These are phyloP conservation scores for Eimeria acervulina DNA, from an alignment of 169 alveolate genomes.

Conservation along the genomic window DNA sequence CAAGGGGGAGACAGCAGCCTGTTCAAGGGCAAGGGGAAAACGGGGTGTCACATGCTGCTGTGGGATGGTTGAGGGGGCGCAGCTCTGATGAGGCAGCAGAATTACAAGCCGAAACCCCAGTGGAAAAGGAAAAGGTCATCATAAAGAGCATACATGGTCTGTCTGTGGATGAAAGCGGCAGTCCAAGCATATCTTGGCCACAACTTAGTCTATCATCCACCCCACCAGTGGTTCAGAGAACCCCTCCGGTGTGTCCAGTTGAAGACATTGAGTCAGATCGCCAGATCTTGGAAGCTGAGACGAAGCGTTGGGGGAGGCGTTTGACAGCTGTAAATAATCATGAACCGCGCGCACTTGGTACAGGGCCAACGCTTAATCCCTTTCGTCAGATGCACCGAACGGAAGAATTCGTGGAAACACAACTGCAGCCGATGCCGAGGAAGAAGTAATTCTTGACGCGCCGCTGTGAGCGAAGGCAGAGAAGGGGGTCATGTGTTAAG, in stretches of 20 bases:
- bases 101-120: not conserved
- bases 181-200: not conserved
- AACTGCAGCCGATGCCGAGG: not conserved
- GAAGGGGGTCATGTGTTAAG: not conserved
- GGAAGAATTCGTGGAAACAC: constrained; percentile 4
- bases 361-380: constrained; percentile 39
- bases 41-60: constrained; percentile 10
- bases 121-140: not conserved
- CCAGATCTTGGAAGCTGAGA: constrained; percentile 8
- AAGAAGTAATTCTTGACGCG: not conserved
- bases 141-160: not conserved
- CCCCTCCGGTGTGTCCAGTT: not conserved
- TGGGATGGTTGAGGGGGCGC: constrained; percentile 53
- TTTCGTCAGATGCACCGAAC: constrained; percentile 22
- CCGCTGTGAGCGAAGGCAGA: not conserved
- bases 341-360: constrained; percentile 1
- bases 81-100: not conserved
- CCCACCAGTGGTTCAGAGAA: not conserved
- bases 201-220: not conserved
- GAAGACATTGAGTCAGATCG: constrained; percentile 6
- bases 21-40: constrained; percentile 9
- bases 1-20: constrained; percentile 37
- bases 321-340: constrained; percentile 37
- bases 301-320: constrained; percentile 57
- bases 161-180: not conserved